phyloP scores from a whole-genome alignment of 2,329 filamentous ascomycete species.

The Aspergillus hiratsukae region DNA sequence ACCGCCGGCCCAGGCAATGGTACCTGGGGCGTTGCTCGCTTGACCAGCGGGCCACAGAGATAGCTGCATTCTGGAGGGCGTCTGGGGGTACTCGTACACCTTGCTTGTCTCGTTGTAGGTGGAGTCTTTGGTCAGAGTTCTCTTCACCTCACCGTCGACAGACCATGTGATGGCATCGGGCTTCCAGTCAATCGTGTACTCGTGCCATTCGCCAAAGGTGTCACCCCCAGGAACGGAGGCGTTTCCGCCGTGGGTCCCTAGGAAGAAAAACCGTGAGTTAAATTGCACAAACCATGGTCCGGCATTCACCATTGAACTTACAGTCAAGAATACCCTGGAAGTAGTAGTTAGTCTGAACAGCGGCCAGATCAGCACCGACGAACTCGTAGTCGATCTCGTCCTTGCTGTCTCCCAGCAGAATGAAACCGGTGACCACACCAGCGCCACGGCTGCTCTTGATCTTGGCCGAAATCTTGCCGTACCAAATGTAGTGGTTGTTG shows the following conservation, averaged over 20 bases:
- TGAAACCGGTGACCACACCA: conserved; percentile 96
- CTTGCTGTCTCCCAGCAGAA: conserved; percentile 90
- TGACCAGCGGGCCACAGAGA: conserved; percentile 95
- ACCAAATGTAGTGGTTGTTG: conserved; percentile 89
- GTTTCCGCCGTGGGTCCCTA: conserved; percentile 73
- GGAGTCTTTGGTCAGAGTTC: conserved; percentile 63
- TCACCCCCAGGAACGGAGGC: conserved; percentile 55
- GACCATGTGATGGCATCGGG: conserved; percentile 82
- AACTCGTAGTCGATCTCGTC: conserved; percentile 99
- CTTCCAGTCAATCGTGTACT: conserved; percentile 90
- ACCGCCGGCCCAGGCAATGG: conserved; percentile 87
- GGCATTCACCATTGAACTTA: conserved; percentile 48
- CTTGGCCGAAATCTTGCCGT: conserved; percentile 82
- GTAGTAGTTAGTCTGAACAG: conserved; percentile 93
- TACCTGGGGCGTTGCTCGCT: conserved; percentile 72
- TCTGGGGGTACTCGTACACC: conserved; percentile 85
- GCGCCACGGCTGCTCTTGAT: conserved; percentile 78
- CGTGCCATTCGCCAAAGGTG: conserved; percentile 75
- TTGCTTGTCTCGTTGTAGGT: conserved; percentile 84
- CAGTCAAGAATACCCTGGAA: conserved; percentile 90
- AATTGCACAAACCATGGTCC: neutral
- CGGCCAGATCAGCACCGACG: conserved; percentile 71
- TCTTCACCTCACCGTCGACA: conserved; percentile 73
- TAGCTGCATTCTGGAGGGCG: conserved; percentile 82
- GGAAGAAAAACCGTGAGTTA: neutral